phyloP scores from a whole-genome alignment of 192 early-diverging fungal genomes.

The Coemansia sp. region DNA sequence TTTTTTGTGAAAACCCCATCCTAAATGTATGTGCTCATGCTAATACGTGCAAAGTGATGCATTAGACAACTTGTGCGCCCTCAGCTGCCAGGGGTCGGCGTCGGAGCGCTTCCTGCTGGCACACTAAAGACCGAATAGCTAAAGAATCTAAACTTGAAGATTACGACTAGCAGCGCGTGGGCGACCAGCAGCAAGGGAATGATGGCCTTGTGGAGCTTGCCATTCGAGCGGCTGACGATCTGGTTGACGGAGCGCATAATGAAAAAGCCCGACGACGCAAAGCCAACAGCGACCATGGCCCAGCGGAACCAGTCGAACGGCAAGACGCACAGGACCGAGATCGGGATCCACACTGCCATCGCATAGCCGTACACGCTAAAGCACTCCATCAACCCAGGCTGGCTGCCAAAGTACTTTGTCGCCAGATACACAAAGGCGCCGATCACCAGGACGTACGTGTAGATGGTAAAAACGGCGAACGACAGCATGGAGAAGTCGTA shows the following conservation, averaged over 20 bases:
- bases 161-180: constrained; percentile 70
- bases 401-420: constrained; percentile 84
- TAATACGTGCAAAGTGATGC: background rate
- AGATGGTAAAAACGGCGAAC: constrained; percentile 81
- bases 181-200: constrained; percentile 66
- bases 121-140: constrained; percentile 58
- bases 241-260: constrained; percentile 52
- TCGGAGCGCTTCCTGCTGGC: background rate
- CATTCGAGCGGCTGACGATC: constrained; percentile 70
- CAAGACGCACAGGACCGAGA: constrained; percentile 78
- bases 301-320: constrained; percentile 83
- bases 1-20: no score
- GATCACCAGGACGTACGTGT: constrained; percentile 74
- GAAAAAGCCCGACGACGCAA: constrained; percentile 70
- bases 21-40: background rate
- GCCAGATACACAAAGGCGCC: constrained; percentile 79
- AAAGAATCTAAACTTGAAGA: constrained; percentile 90
- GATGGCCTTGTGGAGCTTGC: constrained; percentile 70
- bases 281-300: constrained; percentile 76
- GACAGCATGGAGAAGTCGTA: constrained; percentile 86
- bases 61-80: no score
- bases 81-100: background rate
- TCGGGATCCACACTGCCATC: constrained; percentile 92
- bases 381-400: constrained; percentile 85
- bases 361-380: constrained; percentile 90